phyloP scores from a whole-genome alignment of 495 filamentous ascomycete species.

The Aspergillus steynii region DNA sequence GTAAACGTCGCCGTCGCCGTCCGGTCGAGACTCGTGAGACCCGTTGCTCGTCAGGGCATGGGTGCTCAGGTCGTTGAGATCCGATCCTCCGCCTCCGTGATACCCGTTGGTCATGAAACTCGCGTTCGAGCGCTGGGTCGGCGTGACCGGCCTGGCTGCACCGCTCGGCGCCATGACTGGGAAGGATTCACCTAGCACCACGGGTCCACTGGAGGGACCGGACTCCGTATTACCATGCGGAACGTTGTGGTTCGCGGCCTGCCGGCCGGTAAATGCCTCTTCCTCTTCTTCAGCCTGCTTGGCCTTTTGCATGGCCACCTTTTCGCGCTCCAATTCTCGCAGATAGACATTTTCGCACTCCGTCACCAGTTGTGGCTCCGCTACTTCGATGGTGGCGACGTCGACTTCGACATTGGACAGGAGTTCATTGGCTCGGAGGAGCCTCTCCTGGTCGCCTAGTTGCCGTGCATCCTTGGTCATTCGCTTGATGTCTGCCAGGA shows the following conservation, averaged over 20 bases:
- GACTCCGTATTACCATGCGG: conserved; percentile 48
- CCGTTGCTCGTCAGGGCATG: conserved; percentile 64
- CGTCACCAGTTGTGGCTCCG: conserved; percentile 61
- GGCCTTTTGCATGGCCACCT: conserved; percentile 61
- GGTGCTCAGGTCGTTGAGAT: conserved; percentile 42
- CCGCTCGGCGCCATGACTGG: conserved; percentile 36
- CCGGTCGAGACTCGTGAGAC: conserved; percentile 49
- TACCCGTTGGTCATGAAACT: conserved; percentile 55
- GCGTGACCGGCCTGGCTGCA: conserved; percentile 51
- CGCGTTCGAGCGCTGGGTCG: conserved; percentile 45
- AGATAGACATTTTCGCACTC: conserved; percentile 73
- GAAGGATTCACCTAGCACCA: conserved; percentile 61
- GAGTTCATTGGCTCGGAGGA: conserved; percentile 85
- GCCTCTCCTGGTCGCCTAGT: conserved; percentile 71
- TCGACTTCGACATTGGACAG: conserved; percentile 91
- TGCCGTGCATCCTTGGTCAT: conserved; percentile 80
- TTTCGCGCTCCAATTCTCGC: conserved; percentile 71
- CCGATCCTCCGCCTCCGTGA: conserved; percentile 46
- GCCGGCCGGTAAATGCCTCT: conserved; percentile 27
- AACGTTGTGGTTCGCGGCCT: conserved; percentile 35
- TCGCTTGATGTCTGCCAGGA: conserved; percentile 78
- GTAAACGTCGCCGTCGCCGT: conserved; percentile 62
- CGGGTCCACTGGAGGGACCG: conserved; percentile 52
- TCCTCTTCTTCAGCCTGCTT: conserved; percentile 52
- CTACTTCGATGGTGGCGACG: conserved; percentile 65